Evolutionary conservation across 169 alveolate genomes (phyloP), one percentile per base, ranked within the genome.

Genomic region (Blepharisma undulans): DNA sequence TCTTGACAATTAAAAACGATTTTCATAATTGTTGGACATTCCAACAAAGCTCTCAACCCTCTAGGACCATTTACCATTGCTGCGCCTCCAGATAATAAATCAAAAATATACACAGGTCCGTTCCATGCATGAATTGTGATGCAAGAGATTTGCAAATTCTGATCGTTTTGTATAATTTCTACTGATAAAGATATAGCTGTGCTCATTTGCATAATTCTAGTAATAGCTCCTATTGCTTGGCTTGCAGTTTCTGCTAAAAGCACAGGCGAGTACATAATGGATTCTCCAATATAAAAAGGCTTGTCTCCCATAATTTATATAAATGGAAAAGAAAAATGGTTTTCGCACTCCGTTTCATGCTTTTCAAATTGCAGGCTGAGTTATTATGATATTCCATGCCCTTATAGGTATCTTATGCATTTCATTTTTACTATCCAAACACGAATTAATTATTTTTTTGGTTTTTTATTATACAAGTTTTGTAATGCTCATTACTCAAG

Each of bases 41-140:
- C 89, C 16, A 59, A 21, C 22, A 82, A 25, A 22, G 77, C 27
- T 60, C 60, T 82, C 19, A 82, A 25, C 33, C 48, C 33, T 7
- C 80, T 82, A 21, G 27, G 78, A 10, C 30, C n/a, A 21, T 82
- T 82, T 21, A 22, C 8, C 27, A 33, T 21, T 6, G 29, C 77
- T 6, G 8, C 36, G 10, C 78, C 78, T 4, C 29, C 76, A 22
- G 74, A 48, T 59, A 25, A 8, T 3, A 82, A 22, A 78, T 82
- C 89, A 59, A 82, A 82, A 82, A 82, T 82, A 30, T 82, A 82
- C 14, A 82, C 89, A 29, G 89, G 89, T 4, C 89, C 89, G 5
- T 22, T 22, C 7, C 29, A 48, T 21, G 34, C 33, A 33, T 48
- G 60, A 22, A 48, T 59, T n/a, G 29, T 82, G 89, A 82, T 22